Conservation (phyloP, 495 filamentous ascomycete genomes). For the Parathielavia appendiculata region DNA sequence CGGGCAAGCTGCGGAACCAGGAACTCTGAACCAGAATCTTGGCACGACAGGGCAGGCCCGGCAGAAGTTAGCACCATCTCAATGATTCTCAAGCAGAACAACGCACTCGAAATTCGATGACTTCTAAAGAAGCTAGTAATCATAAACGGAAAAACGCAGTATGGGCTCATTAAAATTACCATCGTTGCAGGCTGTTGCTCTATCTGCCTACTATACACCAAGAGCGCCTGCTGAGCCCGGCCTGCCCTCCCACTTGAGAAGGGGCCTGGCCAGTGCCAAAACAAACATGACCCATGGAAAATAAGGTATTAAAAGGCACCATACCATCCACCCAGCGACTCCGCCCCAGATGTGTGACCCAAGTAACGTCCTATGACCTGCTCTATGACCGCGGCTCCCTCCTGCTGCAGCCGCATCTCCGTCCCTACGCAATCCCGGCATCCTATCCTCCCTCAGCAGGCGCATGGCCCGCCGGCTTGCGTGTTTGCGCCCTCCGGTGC, state of each 20-base stretch:
- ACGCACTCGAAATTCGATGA: too few relatives aligned
- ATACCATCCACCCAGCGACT: constrained; percentile 27
- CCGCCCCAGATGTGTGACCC: constrained; percentile 25
- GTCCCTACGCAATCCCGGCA: constrained; percentile 1
- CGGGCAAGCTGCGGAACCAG: constrained; percentile 24
- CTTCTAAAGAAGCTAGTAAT: too few relatives aligned
- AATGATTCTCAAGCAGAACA: neutral
- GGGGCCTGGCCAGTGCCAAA: constrained; percentile 7
- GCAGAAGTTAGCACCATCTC: too few relatives aligned
- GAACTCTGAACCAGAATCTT: constrained; percentile 18
- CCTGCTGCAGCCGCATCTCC: constrained; percentile 6
- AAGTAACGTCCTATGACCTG: constrained; percentile 14
- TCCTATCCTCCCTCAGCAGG: constrained; percentile 50
- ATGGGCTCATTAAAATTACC: constrained; percentile 20
- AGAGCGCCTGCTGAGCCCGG: constrained; percentile 10
- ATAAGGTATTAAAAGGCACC: constrained; percentile 33
- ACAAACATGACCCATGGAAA: constrained; percentile 22
- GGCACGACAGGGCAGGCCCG: constrained; percentile 5
- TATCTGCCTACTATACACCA: constrained; percentile 30
- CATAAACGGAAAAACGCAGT: neutral
- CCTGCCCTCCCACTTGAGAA: constrained; percentile 2
- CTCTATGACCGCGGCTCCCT: constrained; percentile 22
- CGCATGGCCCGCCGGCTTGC: constrained; percentile 66
- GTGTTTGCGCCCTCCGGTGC: constrained; percentile 72
- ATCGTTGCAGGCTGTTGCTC: constrained; percentile 34